Conservation (phyloP, 1,284 basidiomycete genomes). For the Kalmanozyma brasiliensis region DNA sequence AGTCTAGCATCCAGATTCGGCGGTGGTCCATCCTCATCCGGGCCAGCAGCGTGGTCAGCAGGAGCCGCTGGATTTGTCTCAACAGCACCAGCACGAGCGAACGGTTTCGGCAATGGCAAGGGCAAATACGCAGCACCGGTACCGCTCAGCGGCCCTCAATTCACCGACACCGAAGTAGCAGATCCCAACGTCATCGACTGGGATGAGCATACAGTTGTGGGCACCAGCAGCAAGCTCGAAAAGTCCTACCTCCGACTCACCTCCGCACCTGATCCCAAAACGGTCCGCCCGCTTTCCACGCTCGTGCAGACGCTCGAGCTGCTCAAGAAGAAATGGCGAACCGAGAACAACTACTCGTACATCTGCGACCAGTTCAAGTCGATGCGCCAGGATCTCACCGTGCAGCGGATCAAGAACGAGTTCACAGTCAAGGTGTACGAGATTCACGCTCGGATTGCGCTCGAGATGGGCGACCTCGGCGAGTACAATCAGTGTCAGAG, state of each 20-base stretch:
- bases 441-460: constrained; percentile 95
- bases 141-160: constrained; percentile 5
- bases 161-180: constrained; percentile 39
- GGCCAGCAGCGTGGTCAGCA: constrained; percentile 31
- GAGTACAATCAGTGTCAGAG: constrained; percentile 99
- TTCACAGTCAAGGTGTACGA: constrained; percentile 98
- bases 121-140: constrained; percentile 11
- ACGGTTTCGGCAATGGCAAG: constrained; percentile 13
- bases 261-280: constrained; percentile 93
- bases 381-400: constrained; percentile 94
- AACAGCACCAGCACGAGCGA: background rate
- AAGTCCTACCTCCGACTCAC: constrained; percentile 96
- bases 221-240: constrained; percentile 86
- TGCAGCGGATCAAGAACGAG: constrained; percentile 99
- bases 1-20: constrained; percentile 51
- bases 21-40: background rate
- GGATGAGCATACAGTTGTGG: constrained; percentile 95
- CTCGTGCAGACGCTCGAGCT: constrained; percentile 86
- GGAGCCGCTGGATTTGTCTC: constrained; percentile 1
- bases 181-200: constrained; percentile 84
- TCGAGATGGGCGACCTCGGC: constrained; percentile 95
- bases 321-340: constrained; percentile 88
- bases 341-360: constrained; percentile 86
- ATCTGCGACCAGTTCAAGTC: constrained; percentile 99
- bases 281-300: constrained; percentile 87